A percentile compares a stretch with the other conserved stretches of the same genome.
These are phyloP conservation scores for Xanthoconium stramineum DNA, from an alignment of 768 basidiomycete genomes.

Conservation along the genomic window DNA sequence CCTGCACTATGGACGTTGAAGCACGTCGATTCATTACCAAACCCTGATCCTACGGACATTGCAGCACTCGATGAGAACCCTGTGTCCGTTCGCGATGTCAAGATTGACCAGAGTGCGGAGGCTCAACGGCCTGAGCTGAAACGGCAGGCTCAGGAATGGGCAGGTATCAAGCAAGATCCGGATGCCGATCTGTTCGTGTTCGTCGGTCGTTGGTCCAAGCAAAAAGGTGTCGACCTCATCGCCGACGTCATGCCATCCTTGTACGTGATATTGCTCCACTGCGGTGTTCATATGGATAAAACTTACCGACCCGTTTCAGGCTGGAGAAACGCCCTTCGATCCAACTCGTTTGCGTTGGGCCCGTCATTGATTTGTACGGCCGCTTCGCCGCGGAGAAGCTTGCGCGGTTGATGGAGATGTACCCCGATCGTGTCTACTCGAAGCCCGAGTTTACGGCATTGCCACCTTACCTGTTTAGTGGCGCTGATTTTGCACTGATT, in stretches of 20 bases:
- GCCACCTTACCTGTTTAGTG: conserved; percentile 90
- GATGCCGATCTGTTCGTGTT: conserved; percentile 91
- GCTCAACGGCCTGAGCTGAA: conserved; percentile 89
- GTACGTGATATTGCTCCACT: conserved; percentile 40
- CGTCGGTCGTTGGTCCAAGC: conserved; percentile 97
- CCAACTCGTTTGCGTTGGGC: conserved; percentile 86
- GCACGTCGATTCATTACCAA: conserved; percentile 92
- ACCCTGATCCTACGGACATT: conserved; percentile 94
- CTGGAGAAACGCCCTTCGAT: conserved; percentile 83
- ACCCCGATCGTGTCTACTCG: conserved; percentile 91
- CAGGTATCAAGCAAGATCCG: conserved; percentile 87
- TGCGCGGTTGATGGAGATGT: conserved; percentile 89
- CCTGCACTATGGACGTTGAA: conserved; percentile 95
- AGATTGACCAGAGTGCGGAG: conserved; percentile 79
- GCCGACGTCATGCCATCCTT: conserved; percentile 92
- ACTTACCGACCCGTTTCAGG: conserved; percentile 34
- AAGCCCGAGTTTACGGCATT: conserved; percentile 95
- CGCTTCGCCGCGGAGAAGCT: conserved; percentile 95
- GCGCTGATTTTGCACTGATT: conserved; percentile 93
- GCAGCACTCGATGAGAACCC: conserved; percentile 86
- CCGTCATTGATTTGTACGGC: conserved; percentile 93
- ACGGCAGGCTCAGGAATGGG: conserved; percentile 94
- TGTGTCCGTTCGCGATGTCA: conserved; percentile 63
- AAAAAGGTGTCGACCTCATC: conserved; percentile 96
- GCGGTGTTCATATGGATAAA: background rate